These are phyloP conservation scores for Aspergillus costaricaensis DNA, from an alignment of 2,329 filamentous ascomycete species.

Conservation along the genomic window DNA sequence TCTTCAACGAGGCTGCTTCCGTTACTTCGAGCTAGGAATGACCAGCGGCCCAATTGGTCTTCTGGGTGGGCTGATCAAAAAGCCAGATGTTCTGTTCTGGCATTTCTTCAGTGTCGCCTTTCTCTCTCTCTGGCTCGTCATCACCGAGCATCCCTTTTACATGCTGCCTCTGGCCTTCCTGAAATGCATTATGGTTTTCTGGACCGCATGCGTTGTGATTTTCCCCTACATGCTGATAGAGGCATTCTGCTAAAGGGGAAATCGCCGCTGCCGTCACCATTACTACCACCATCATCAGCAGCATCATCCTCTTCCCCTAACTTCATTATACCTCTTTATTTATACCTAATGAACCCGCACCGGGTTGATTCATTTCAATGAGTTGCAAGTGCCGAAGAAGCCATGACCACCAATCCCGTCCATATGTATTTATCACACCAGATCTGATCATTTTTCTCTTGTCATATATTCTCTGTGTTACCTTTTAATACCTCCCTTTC, in stretches of 20 bases:
- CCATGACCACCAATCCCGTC: not conserved
- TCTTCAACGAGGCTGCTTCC: conserved; percentile 87
- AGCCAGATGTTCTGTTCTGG: conserved; percentile 75
- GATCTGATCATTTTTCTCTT: not conserved
- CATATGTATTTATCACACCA: not conserved
- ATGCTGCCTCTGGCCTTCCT: conserved; percentile 66
- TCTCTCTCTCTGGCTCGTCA: conserved; percentile 74
- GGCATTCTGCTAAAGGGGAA: conserved; percentile 43
- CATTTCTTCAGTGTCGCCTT: conserved; percentile 97
- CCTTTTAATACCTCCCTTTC: not conserved
- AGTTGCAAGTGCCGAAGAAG: not conserved
- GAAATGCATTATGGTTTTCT: conserved; percentile 70
- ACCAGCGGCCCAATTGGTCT: conserved; percentile 79
- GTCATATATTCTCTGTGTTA: not conserved
- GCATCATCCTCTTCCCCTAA: not conserved
- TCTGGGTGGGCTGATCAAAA: conserved; percentile 76
- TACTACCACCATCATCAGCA: not conserved
- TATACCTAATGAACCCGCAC: not conserved
- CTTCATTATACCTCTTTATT: not conserved
- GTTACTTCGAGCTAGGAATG: conserved; percentile 78
- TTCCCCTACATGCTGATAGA: conserved; percentile 78
- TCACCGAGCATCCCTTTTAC: conserved; percentile 52
- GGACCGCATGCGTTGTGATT: conserved; percentile 79
- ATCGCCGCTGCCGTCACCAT: not conserved
- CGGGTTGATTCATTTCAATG: not conserved